phyloP scores from a whole-genome alignment of 495 filamentous ascomycete species.

The Podospora bellae-mahoneyi region DNA sequence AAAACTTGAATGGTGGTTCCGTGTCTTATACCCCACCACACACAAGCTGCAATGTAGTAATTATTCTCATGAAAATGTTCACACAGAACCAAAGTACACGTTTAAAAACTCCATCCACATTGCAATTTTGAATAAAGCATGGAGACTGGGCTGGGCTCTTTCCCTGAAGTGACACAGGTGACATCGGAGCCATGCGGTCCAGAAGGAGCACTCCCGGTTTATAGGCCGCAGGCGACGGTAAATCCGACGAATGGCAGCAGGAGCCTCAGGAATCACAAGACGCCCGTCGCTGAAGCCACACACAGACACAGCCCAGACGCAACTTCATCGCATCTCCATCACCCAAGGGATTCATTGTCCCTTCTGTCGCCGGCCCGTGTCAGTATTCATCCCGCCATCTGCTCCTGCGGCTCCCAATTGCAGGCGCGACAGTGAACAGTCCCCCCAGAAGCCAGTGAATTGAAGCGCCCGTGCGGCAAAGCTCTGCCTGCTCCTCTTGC shows the following conservation, averaged over 20 bases:
- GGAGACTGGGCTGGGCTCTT: not conserved
- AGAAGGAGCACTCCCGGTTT: not conserved
- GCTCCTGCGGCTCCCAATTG: not conserved
- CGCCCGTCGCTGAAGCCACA: constrained; percentile 9
- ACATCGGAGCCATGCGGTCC: not conserved
- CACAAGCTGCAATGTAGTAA: not conserved
- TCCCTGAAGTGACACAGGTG: not conserved
- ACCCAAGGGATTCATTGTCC: not conserved
- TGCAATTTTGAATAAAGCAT: not conserved
- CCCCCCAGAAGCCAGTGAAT: not conserved
- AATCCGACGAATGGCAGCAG: constrained; percentile 4
- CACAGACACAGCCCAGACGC: not conserved
- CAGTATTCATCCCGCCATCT: not conserved
- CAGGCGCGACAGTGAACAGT: not conserved
- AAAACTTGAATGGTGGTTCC: not conserved
- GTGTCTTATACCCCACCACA: not conserved
- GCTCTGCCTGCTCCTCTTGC: not conserved
- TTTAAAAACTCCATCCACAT: no score
- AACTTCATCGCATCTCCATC: not conserved
- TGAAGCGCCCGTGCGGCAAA: not conserved
- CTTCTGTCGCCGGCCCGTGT: not conserved
- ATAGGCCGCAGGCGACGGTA: not conserved
- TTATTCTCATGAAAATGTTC: no score
- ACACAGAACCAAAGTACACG: no score
- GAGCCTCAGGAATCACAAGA: constrained; percentile 12